Conservation (phyloP, 345 rosid genomes). For the Mangifera indica region DNA sequence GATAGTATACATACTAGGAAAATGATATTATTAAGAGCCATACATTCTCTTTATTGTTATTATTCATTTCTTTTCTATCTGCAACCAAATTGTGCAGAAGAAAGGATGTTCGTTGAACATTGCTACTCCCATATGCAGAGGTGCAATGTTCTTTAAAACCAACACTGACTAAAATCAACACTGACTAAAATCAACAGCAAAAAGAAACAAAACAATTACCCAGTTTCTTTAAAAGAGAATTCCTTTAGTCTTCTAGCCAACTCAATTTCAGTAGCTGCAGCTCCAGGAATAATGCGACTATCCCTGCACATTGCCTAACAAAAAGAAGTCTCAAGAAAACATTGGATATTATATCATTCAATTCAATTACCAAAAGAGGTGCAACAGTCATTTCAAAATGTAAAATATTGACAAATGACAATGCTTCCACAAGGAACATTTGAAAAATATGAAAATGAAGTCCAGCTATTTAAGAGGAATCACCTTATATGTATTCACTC, state of each 20-base stretch:
- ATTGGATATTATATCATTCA: neutral
- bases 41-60: neutral
- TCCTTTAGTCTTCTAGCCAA: constrained; percentile 92
- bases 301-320: constrained; percentile 97
- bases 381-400: neutral
- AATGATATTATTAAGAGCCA: too few relatives aligned
- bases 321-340: constrained; percentile 3
- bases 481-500: constrained; percentile 98
- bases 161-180: neutral
- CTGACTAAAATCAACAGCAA: neutral
- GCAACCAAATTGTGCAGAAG: neutral
- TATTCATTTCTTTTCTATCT: neutral
- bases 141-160: neutral
- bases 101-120: neutral
- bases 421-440: neutral
- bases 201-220: constrained; percentile 41
- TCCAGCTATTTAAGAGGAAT: constrained; percentile 14
- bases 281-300: constrained; percentile 90
- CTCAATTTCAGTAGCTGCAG: constrained; percentile 96
- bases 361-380: neutral
- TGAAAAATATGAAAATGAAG: constrained; percentile 5
- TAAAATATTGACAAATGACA: neutral
- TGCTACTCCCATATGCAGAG: neutral
- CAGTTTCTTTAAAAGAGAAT: constrained; percentile 86
- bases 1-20: too few relatives aligned